These are phyloP conservation scores for Suillus ampliporus DNA, from an alignment of 768 basidiomycete genomes.

Conservation along the genomic window DNA sequence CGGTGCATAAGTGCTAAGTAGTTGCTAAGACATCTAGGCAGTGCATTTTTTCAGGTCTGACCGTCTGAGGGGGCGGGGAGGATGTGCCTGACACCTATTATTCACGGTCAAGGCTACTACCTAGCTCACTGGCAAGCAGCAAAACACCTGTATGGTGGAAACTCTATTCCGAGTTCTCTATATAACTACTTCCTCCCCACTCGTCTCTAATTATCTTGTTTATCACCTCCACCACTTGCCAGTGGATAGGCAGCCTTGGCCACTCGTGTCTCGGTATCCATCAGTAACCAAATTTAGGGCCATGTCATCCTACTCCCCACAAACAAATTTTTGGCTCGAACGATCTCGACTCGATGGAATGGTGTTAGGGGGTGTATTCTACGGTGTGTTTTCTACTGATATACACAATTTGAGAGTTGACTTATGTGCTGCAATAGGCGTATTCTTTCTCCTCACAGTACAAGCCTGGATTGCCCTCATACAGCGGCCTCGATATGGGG, in stretches of 20 bases:
- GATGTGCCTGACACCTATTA: background rate
- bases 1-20: background rate
- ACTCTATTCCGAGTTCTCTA: background rate
- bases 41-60: background rate
- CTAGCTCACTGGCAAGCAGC: too few relatives aligned
- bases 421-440: slow-evolving; percentile 17
- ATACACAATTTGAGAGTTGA: background rate
- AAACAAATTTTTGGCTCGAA: slow-evolving; percentile 32
- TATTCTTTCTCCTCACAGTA: slow-evolving; percentile 26
- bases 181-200: background rate
- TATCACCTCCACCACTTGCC: background rate
- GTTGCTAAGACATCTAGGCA: background rate
- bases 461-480: slow-evolving; percentile 18
- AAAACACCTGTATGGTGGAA: too few relatives aligned
- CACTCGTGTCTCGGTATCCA: background rate
- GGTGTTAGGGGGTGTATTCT: slow-evolving; percentile 23
- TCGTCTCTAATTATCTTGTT: background rate
- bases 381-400: slow-evolving; percentile 17
- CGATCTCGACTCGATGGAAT: slow-evolving; percentile 30
- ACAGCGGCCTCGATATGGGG: slow-evolving; percentile 5
- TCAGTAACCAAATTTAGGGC: background rate
- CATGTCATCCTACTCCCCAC: slow-evolving; percentile 25
- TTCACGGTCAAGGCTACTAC: too few relatives aligned
- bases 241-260: background rate
- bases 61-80: too few relatives aligned